Base-by-base conservation (phyloP, 352 stramenopile species). In the Globisporangium heterothallicum region DNA sequence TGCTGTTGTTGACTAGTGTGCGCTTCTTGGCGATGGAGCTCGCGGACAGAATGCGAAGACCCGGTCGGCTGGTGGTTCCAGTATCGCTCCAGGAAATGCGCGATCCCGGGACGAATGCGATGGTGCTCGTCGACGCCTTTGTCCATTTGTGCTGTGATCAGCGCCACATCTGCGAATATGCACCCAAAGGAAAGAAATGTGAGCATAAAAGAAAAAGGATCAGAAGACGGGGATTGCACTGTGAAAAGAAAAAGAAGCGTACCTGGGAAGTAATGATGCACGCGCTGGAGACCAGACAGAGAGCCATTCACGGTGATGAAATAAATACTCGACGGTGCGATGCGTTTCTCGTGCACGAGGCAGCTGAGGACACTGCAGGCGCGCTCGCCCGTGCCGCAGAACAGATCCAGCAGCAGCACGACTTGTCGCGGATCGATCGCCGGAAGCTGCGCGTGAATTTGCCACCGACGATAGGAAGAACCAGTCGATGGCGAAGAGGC, bases 291-390 rank as follows among this genome's bases (percentile, higher is more conserved):
- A 2, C 71, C 74, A 6, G 66, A 59, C 7, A 71, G 53, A 1
- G 72, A 68, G 47, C 61, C 77, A 34, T 78, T 71, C 19, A 86
- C 44, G 2, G 70, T 70, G 43, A 78, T 65, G 42, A 82, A 75
- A 65, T 83, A 84, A 64, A 88, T 83, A 59, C 27, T 64, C 6
- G 54, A 57, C 7, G 63, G 53, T 5, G 42, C 36, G 12, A 85
- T 52, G 21, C 59, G 51, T 8, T 26, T 53, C 6, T 66, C 47
- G 8, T 51, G 43, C 4, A 80, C 53, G 8, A 87, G 70, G 38
- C 78, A 60, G 19, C 67, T 34, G n/a, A 87, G 38, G 2, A 59
- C 73, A 16, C 62, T 56, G 13, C 64, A 73, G 10, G 68, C 67
- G 16, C 67, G 54, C 5, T 64, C 56, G 16, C 76, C 76, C 16